Conservation (phyloP, 768 basidiomycete genomes). For the Tulasnella sp. region DNA sequence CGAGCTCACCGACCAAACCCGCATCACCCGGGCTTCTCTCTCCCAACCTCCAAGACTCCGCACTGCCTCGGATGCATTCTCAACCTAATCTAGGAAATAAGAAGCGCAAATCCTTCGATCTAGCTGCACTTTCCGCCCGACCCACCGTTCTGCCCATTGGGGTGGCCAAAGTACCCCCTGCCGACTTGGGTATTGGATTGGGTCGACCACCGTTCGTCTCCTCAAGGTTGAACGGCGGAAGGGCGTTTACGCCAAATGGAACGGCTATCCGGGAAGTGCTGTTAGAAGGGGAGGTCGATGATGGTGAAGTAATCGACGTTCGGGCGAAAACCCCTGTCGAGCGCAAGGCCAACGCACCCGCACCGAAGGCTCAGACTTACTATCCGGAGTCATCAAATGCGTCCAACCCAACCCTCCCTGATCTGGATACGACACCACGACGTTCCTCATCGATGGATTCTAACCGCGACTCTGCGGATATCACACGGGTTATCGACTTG, state of each 20-base stretch:
- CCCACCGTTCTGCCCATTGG: background rate
- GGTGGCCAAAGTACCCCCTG: background rate
- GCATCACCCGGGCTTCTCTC: background rate
- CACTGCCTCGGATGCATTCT: slow-evolving; percentile 12
- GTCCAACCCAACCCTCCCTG: background rate
- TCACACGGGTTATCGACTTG: slow-evolving; percentile 16
- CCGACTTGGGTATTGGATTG: background rate
- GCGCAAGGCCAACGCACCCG: background rate
- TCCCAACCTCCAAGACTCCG: background rate
- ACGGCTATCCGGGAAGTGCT: slow-evolving; percentile 9
- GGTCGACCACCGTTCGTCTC: background rate
- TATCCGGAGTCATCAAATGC: background rate
- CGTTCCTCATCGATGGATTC: slow-evolving; percentile 9
- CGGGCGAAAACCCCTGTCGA: background rate
- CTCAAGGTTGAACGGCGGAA: background rate
- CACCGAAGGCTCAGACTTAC: background rate
- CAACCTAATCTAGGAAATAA: background rate
- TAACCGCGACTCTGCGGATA: background rate
- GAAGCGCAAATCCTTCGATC: slow-evolving; percentile 13
- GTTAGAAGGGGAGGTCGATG: background rate
- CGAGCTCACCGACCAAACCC: background rate
- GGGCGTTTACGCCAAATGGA: slow-evolving; percentile 11
- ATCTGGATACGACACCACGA: background rate
- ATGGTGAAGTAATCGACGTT: background rate
- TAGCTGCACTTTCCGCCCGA: background rate